Evolutionary conservation across 805 yeast genomes (phyloP), one percentile per base, ranked within the genome.

Genomic region (Candida adriatica): DNA sequence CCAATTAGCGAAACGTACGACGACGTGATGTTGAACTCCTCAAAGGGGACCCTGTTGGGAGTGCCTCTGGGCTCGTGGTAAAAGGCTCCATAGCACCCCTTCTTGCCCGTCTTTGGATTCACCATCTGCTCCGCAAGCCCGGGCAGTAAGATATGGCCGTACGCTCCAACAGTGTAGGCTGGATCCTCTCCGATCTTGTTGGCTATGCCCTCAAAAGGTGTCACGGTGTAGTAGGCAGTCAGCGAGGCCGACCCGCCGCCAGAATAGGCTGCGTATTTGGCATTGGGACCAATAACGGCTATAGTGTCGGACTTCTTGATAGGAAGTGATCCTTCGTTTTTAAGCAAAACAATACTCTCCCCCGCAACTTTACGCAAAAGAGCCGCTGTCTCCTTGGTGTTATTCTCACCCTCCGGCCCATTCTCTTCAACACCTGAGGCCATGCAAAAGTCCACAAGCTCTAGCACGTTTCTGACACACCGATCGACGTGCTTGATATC

Each of bases 191-290:
- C 54, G 24, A 44, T 10, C 39, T 54, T 55, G 20, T 50, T 39
- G 11, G 52, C 26, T 35, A 73, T 62, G 19, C 70, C 74, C 13
- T 70, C 73, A 27, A 49, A 68, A 5, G 76, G 75, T 13, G 73
- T 58, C 7, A 68, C 59, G 13, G 61, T 56, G 48, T 71, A 69
- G 47, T 70, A 63, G 5, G 73, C 62, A 16, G 49, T 49, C 46
- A 71, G 52, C 8, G 75, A 61, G 29, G 80, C 79, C 15, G 79
- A 73, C 8, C 82, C 82, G 39, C 82, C 82, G 39, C 82, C 80
- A 19, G 72, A 64, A 36, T 61, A 66, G 27, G 68, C 66, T 11
- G 73, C 57, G 19, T 29, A 25, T 43, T 67, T 71, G 21, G 74
- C 79, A 41, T 70, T 72, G 18, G 79, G 79, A 6, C 83, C 83